Percentiles rank a stretch among this genome's conserved stretches.
These are phyloP conservation scores for Fusarium hainanense DNA, from an alignment of 2,329 filamentous ascomycete species.

Conservation along the genomic window DNA sequence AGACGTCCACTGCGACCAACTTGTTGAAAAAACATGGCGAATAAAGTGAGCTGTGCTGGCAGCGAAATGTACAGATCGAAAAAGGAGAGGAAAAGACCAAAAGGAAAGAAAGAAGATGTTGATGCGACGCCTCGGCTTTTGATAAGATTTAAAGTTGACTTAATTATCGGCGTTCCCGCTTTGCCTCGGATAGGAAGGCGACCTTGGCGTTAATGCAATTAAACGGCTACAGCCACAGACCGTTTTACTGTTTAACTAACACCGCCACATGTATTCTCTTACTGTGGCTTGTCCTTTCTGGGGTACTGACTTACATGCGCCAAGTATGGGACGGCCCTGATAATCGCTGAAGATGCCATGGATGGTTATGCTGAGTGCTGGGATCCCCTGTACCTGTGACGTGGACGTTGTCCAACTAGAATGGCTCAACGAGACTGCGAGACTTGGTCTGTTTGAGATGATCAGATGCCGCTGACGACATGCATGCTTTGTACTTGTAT, in stretches of 20 bases:
- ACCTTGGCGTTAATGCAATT: slow-evolving; percentile 39
- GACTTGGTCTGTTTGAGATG: slow-evolving; percentile 31
- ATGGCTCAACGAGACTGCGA: slow-evolving; percentile 13
- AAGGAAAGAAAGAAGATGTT: not conserved
- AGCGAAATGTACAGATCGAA: not conserved
- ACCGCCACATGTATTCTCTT: not conserved
- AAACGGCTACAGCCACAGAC: slow-evolving; percentile 7
- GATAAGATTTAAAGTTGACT: slow-evolving; percentile 32
- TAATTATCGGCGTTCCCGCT: slow-evolving; percentile 30
- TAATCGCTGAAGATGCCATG: not conserved
- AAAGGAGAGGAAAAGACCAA: not conserved
- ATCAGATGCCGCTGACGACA: slow-evolving; percentile 41
- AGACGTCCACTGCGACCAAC: slow-evolving; percentile 43
- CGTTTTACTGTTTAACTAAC: not conserved
- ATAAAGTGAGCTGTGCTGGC: not conserved
- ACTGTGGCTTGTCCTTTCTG: slow-evolving; percentile 1
- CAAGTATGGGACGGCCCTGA: slow-evolving; percentile 5
- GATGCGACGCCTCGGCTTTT: slow-evolving; percentile 22
- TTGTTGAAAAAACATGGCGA: slow-evolving; percentile 41
- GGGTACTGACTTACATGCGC: not conserved
- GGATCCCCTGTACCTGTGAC: slow-evolving; percentile 34
- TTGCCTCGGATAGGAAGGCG: slow-evolving; percentile 41
- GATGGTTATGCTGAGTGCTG: not conserved
- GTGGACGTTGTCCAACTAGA: slow-evolving; percentile 36
- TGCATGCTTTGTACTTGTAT: slow-evolving; percentile 20